Percentiles rank a stretch among this genome's conserved stretches.
These are phyloP conservation scores for Sideroxylon spinosum DNA, from an alignment of 179 eudicot species.

Conservation along the genomic window DNA sequence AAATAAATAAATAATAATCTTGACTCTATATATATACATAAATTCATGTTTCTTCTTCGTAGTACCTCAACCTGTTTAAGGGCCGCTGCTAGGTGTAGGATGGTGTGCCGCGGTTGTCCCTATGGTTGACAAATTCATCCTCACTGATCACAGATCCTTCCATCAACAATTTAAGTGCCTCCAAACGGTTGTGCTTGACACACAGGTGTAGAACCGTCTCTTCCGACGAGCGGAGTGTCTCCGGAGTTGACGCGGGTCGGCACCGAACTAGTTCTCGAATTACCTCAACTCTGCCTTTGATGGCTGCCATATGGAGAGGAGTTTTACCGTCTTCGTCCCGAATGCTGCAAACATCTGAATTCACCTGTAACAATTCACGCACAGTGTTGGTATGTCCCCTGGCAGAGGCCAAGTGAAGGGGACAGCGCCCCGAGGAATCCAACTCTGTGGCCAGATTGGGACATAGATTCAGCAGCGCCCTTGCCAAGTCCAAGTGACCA, in stretches of 20 bases:
- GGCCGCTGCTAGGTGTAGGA: background rate
- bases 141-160: too few species aligned
- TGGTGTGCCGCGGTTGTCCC: background rate
- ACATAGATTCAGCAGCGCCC: background rate
- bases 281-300: background rate
- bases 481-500: background rate
- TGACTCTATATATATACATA: too few species aligned
- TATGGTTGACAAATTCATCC: background rate
- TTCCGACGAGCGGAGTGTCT: background rate
- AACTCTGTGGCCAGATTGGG: background rate
- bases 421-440: background rate
- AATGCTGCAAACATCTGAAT: background rate
- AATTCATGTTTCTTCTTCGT: too few species aligned
- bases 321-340: conserved; percentile 1
- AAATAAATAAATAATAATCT: too few species aligned
- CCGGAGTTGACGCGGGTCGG: background rate
- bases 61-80: too few species aligned
- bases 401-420: conserved; percentile 4
- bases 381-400: background rate
- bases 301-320: conserved; percentile 7
- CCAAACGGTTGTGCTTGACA: background rate
- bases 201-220: conserved; percentile 9
- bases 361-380: background rate
- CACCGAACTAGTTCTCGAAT: background rate
- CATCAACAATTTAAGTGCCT: background rate